Evolutionary conservation across 2,329 filamentous ascomycete species (phyloP).

Genomic region (Colletotrichum phormii): DNA sequence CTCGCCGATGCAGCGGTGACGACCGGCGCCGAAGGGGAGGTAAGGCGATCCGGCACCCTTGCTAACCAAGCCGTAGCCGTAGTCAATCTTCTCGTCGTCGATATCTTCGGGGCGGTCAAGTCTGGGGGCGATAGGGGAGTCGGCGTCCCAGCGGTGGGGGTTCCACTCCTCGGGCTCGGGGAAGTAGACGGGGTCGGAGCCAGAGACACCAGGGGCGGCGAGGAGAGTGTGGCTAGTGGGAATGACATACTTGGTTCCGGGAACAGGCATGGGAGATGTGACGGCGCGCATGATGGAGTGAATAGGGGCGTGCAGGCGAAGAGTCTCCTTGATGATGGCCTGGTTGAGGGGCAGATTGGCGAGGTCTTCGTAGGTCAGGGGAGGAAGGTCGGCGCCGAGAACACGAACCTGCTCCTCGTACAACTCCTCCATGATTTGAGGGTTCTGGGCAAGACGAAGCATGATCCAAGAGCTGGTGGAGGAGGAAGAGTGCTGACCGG

Average conservation of each 20-base stretch:
- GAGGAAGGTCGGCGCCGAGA: conserved; percentile 80
- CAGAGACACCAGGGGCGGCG: conserved; percentile 85
- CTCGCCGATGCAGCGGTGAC: conserved; percentile 96
- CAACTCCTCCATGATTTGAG: conserved; percentile 83
- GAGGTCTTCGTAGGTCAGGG: conserved; percentile 81
- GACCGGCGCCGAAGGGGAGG: conserved; percentile 91
- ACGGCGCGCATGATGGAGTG: conserved; percentile 95
- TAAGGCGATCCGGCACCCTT: conserved; percentile 93
- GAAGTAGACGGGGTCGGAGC: conserved; percentile 79
- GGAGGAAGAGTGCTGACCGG: conserved; percentile 89
- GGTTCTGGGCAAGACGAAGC: conserved; percentile 81
- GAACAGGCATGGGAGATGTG: conserved; percentile 86
- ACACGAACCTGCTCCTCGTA: conserved; percentile 82
- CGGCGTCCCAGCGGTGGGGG: conserved; percentile 88
- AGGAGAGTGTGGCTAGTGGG: conserved; percentile 85
- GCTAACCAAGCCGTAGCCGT: conserved; percentile 92
- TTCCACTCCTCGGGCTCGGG: conserved; percentile 87
- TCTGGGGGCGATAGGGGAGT: conserved; percentile 65
- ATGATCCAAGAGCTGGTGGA: conserved; percentile 89
- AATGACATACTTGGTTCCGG: conserved; percentile 85
- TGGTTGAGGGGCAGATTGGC: conserved; percentile 83
- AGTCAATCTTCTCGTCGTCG: conserved; percentile 83
- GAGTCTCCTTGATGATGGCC: conserved; percentile 90
- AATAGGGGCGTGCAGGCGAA: conserved; percentile 91
- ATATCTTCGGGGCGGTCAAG: conserved; percentile 58